Conservation (phyloP, 73 alveolate genomes). For the Tetrahymena borealis region DNA sequence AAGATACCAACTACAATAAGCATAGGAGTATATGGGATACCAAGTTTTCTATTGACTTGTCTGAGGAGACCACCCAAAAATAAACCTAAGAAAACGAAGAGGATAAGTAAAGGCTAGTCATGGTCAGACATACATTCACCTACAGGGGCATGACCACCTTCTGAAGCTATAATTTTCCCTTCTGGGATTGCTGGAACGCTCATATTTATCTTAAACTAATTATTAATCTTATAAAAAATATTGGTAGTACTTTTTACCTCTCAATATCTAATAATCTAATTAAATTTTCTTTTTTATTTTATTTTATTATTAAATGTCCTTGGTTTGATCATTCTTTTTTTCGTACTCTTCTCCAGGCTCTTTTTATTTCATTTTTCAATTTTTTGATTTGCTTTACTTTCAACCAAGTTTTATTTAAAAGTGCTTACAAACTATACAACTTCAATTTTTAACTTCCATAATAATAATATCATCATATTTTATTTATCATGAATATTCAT, state of each 20-base stretch:
- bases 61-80: background rate
- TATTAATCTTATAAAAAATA: background rate
- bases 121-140: background rate
- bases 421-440: background rate
- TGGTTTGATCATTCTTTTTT: too few species aligned
- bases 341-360: background rate
- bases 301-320: background rate
- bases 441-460: background rate
- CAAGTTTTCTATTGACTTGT: background rate
- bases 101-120: background rate
- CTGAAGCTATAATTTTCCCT: background rate
- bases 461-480: background rate
- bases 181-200: background rate
- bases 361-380: background rate
- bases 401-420: background rate
- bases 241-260: background rate
- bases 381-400: background rate
- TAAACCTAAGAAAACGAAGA: background rate
- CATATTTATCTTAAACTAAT: background rate
- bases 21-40: slow-evolving; percentile 52
- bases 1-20: slow-evolving; percentile 30
- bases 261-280: background rate
- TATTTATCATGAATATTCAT: background rate
- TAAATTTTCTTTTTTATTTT: background rate
- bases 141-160: background rate